Evolutionary conservation across 2,329 filamentous ascomycete species (phyloP).

Genomic region (Colletotrichum cereale): DNA sequence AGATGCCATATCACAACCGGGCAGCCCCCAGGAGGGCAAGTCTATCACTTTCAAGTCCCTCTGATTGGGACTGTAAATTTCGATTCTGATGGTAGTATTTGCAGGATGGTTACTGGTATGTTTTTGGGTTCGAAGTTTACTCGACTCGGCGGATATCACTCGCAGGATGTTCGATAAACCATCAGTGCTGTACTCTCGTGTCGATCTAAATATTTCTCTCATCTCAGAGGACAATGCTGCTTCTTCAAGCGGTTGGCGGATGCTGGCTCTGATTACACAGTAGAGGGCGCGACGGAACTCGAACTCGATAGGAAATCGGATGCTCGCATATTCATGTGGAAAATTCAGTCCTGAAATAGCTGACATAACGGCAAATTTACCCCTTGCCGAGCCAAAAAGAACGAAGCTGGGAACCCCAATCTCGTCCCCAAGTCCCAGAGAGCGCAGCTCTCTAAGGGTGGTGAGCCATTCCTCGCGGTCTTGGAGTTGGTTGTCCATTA

Average conservation of each 20-base stretch:
- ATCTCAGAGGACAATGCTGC: neutral
- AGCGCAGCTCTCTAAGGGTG: neutral
- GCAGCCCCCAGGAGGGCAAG: neutral
- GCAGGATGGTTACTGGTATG: rapidly evolving
- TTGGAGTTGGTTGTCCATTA: neutral
- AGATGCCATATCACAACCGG: too few relatives aligned
- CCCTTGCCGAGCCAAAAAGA: neutral
- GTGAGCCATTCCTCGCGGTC: neutral
- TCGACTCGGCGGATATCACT: neutral
- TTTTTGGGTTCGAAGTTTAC: neutral
- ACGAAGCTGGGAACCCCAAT: neutral
- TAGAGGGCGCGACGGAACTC: neutral
- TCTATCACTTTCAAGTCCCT: neutral
- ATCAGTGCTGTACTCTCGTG: neutral
- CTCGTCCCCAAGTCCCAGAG: neutral
- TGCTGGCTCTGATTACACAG: neutral
- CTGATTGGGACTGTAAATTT: neutral
- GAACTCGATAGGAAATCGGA: neutral
- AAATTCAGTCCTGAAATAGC: neutral
- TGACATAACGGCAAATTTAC: neutral
- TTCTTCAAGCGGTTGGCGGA: neutral
- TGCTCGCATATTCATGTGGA: neutral
- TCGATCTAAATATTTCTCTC: rapidly evolving
- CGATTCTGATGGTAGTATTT: neutral
- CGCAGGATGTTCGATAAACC: neutral